Evolutionary conservation across 2,329 filamentous ascomycete genomes (phyloP), one percentile per base, ranked within the genome.

Genomic region (Talaromyces sp.): DNA sequence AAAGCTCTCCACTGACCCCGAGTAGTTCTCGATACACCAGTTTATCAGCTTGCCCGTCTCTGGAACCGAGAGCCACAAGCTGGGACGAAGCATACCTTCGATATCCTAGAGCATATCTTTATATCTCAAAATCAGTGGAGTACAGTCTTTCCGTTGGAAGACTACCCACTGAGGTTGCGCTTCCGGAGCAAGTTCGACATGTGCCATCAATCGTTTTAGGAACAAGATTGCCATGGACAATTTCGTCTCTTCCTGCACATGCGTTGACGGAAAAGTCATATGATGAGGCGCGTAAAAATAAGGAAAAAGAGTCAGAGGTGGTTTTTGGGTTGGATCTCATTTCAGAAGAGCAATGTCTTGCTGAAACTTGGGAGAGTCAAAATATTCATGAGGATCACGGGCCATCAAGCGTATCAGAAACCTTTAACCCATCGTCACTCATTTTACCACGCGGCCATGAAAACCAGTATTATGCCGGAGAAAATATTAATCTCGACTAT

Each of bases 41-140:
- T 36, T 53, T 33, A 14, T 23, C n/a, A 3, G 3, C 53, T n/a
- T 1, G 3, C 9, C 1, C 27, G 18, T 14, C 18, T 47, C 9
- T 50, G n/a, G 10, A 53, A 18, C 28, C 50, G 10, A 64, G 63
- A 2, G 66, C 65, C 12, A 67, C 61, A 14, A 66, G 61, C 18
- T 71, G 68, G 69, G 59, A 67, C 23, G 68, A 70, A 12, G 69
- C 69, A 1, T 71, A 69, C 42, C 36, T 70, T 7, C 61, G 59
- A 9, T 70, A 62, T 30, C 68, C 68, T 0, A 65, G 68, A 14
- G 70, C 68, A 1, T 72, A 71, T 47, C 64, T 71, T 1, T 64
- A 70, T 12, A 70, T 70, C 30, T 72, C 68, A 6, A 70, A 64
- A 2, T 66, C 64, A 1, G 66, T 71, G 14, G 68, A 72, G 34